A percentile compares a stretch with the other conserved stretches of the same genome.
Evolutionary conservation across 805 yeast species (phyloP).

Genomic region (Lachancea sp.): DNA sequence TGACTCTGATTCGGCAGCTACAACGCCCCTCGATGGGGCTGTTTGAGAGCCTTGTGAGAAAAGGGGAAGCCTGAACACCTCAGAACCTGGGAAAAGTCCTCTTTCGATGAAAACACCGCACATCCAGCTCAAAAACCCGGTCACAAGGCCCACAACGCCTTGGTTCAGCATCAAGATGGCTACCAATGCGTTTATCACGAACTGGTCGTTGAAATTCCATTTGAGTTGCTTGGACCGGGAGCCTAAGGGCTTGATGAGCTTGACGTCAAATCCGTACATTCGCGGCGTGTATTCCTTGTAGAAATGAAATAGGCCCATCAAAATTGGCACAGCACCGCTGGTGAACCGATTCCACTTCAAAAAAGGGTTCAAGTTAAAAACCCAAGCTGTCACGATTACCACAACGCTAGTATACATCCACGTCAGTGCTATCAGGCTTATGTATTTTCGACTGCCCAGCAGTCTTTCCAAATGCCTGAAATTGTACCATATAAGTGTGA

Average conservation of each 20-base stretch:
- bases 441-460: conserved; percentile 49
- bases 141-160: conserved; percentile 33
- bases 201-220: conserved; percentile 32
- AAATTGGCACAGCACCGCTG: conserved; percentile 39
- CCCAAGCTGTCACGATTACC: conserved; percentile 32
- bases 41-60: neutral
- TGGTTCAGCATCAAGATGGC: conserved; percentile 41
- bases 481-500: conserved; percentile 43
- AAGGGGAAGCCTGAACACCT: conserved; percentile 14
- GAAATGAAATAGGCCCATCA: conserved; percentile 36
- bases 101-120: conserved; percentile 40
- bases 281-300: conserved; percentile 38
- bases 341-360: conserved; percentile 38
- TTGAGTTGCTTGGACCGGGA: conserved; percentile 14
- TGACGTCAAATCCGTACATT: conserved; percentile 35
- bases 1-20: neutral
- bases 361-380: conserved; percentile 30
- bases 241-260: conserved; percentile 28
- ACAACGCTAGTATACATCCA: conserved; percentile 40
- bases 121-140: conserved; percentile 38
- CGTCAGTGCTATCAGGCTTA: conserved; percentile 38
- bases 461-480: conserved; percentile 52
- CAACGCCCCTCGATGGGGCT: neutral
- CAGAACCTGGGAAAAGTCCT: conserved; percentile 39
- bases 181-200: conserved; percentile 27